phyloP scores from a whole-genome alignment of 2,329 filamentous ascomycete genomes.

The Colletotrichum ledebouriae region DNA sequence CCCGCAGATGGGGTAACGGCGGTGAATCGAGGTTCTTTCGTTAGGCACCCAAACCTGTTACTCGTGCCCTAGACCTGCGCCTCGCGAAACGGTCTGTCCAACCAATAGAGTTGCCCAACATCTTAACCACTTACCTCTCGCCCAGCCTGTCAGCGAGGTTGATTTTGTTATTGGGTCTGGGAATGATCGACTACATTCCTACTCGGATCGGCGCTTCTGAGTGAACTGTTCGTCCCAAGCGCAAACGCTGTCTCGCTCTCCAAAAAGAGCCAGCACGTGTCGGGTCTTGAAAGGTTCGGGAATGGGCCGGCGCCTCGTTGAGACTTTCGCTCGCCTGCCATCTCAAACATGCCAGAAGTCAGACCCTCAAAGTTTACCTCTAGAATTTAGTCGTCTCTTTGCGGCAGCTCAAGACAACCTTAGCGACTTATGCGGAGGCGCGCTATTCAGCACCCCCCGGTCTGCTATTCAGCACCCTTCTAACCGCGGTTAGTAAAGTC shows the following conservation, averaged over 20 bases:
- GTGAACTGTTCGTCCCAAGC: conserved; percentile 35
- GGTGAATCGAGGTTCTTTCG: conserved; percentile 27
- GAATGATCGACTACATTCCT: conserved; percentile 24
- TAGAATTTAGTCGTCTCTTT: conserved; percentile 16
- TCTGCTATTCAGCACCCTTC: too few relatives aligned
- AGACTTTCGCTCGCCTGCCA: conserved; percentile 24
- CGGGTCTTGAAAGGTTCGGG: neutral
- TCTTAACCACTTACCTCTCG: neutral
- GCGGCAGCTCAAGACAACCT: conserved; percentile 36
- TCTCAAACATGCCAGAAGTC: conserved; percentile 37
- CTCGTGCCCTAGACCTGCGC: conserved; percentile 12
- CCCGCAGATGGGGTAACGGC: conserved; percentile 7
- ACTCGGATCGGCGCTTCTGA: neutral
- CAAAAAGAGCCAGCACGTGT: neutral
- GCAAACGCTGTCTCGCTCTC: conserved; percentile 9
- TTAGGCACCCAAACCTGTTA: neutral
- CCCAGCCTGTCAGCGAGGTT: conserved; percentile 5
- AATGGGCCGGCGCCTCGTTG: neutral
- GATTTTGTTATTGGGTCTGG: neutral
- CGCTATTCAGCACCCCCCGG: too few relatives aligned
- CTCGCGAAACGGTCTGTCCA: conserved; percentile 3
- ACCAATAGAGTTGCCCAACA: conserved; percentile 4
- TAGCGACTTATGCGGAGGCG: conserved; percentile 25
- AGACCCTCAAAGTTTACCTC: conserved; percentile 18
- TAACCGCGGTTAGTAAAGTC: too few relatives aligned